Conservation (phyloP, 768 basidiomycete species). For the Pleurotus giganteus region DNA sequence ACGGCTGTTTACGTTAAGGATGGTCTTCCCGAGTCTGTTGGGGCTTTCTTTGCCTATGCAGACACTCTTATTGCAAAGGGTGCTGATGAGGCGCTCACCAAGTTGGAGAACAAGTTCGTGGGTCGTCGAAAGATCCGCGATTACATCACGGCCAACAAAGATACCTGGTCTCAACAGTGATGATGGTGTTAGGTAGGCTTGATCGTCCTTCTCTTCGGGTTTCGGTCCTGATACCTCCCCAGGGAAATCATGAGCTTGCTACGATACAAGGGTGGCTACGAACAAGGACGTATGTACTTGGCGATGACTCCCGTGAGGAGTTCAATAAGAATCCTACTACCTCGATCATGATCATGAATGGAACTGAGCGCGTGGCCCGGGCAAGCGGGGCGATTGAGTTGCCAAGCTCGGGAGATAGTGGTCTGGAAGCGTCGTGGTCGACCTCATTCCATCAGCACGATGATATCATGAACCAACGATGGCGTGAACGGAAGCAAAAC, state of each 20-base stretch:
- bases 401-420: background rate
- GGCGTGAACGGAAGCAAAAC: background rate
- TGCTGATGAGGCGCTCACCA: conserved; percentile 20
- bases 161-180: conserved; percentile 15
- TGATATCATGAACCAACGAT: background rate
- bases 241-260: too few species aligned
- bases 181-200: too few species aligned
- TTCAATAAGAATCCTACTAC: background rate
- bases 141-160: conserved; percentile 21
- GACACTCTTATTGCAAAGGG: conserved; percentile 21
- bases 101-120: conserved; percentile 18
- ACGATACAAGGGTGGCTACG: background rate
- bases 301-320: background rate
- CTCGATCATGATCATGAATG: background rate
- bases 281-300: background rate
- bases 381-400: conserved; percentile 1
- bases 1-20: conserved; percentile 13
- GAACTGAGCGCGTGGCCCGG: background rate
- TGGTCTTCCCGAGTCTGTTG: conserved; percentile 18
- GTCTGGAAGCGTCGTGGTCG: background rate
- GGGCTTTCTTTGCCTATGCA: conserved; percentile 13
- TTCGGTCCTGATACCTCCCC: too few species aligned
- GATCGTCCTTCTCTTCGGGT: too few species aligned
- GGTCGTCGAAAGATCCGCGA: conserved; percentile 22
- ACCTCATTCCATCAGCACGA: background rate